Evolutionary conservation across 2,329 filamentous ascomycete genomes (phyloP), one percentile per base, ranked within the genome.

Genomic region (Paraphoma sp.): DNA sequence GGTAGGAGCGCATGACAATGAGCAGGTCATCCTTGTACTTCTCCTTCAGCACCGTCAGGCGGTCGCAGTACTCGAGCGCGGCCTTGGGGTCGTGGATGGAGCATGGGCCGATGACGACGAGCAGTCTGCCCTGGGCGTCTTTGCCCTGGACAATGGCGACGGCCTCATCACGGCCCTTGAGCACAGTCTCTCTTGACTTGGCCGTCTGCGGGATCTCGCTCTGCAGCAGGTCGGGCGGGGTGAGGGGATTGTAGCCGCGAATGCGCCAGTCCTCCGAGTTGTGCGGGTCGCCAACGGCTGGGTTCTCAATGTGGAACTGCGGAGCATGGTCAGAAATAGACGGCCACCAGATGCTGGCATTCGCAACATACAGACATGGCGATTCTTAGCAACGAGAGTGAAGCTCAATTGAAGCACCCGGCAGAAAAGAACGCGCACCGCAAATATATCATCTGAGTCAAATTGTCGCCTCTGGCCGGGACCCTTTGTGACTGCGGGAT

Each of bases 1-100:
- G 87, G 86, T 99, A 99, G 63, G 92, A 91, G 68, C 95, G 91
- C 95, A 99, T 99, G 60, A 99, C 90, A 67, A 99, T 95, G 69
- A 96, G 84, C 38, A 99, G 85, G 74, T 98, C 92, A 71, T 93
- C 86, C 76, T 90, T 86, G 82, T 97, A 89, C 82, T 96, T 95
- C 75, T 93, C 87, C 79, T 94, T 93, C 70, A 96, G 83, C 72
- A 87, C 83, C 65, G 96, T 77, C 61, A 99, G 84, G 64, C 89
- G 84, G 72, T 93, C 88, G 84, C 93, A 96, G 87, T 99, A 99
- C 74, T 94, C 92, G 65, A 97, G 86, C 10, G 94, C 94, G 61
- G 92, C 90, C 53, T 89, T 82, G 16, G 95, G 94, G 76, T 99
- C 95, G 82, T 99, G 95, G 78, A 99, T 97, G 23, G 92, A 97